Evolutionary conservation across 768 basidiomycete genomes (phyloP), one percentile per base, ranked within the genome.

Genomic region (Baorangia bicolor): DNA sequence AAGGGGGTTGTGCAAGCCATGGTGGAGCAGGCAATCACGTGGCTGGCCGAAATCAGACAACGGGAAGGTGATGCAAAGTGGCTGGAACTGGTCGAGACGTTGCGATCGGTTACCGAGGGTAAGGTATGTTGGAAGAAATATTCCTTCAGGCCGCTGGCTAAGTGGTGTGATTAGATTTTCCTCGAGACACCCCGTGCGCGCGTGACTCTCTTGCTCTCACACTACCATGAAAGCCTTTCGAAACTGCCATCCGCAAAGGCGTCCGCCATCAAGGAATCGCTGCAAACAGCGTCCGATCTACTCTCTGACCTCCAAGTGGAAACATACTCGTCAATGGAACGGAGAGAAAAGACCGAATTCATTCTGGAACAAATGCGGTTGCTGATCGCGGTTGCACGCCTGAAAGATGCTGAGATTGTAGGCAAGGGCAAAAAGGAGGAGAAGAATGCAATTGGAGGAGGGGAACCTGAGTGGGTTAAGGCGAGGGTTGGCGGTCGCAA

Each of bases 281-380:
- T 93, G 37, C 85, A 90, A 64, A 88, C 86, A 0, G 94, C 97
- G 7, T 94, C 92, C 0, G 97, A 98, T 60, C 76, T 98, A 28
- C 80, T 98, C 57, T 88, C 88, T 23, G 97, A 99, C 55, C 84
- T 99, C 3, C 95, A 98, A 76, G 95, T 99, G 37, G 97, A 99
- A 74, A 98, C 97, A 2, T 99, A 98, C 70, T 98, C 95, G 14
- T 94, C 92, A 7, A 98, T 99, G 97, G 93, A 98, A 60, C 86
- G 94, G 56, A 77, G 90, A 67, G 97, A 99, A 73, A 99, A 99
- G 80, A 97, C 94, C 5, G 94, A 98, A 70, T 98, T 99, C 66
- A 91, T 99, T 62, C 75, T 98, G 41, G 96, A 98, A 73, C 97
- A 98, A 73, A 98, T 99, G 94, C 81, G 97, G 55, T 71, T 98